Evolutionary conservation across 2,329 filamentous ascomycete species (phyloP).

Genomic region (Penicillium crustosum): DNA sequence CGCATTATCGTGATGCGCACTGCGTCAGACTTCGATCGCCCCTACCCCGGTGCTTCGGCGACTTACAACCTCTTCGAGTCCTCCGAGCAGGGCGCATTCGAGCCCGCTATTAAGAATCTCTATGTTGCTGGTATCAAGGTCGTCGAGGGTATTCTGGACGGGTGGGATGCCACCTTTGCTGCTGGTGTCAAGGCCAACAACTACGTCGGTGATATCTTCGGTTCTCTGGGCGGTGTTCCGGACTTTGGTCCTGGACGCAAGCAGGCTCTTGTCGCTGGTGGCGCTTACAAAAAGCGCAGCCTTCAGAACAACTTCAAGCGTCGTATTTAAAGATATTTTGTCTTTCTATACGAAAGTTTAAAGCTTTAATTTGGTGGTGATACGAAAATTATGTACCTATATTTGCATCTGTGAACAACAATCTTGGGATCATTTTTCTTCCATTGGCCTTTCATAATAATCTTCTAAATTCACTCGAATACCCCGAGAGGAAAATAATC

Average conservation of each 20-base stretch:
- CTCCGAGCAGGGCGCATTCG: slow-evolving; percentile 61
- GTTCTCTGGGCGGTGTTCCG: slow-evolving; percentile 63
- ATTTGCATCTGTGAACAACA: not conserved
- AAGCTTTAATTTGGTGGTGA: not conserved
- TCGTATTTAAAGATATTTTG: slow-evolving; percentile 5
- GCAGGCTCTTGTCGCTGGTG: slow-evolving; percentile 21
- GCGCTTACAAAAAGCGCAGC: slow-evolving; percentile 24
- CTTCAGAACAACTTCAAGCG: slow-evolving; percentile 5
- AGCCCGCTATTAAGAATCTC: slow-evolving; percentile 64
- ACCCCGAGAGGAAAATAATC: slow-evolving; percentile 58
- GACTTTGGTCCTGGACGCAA: slow-evolving; percentile 56
- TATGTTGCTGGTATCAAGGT: slow-evolving; percentile 66
- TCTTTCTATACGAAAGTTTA: not conserved
- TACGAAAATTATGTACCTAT: not conserved
- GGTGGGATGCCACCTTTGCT: slow-evolving; percentile 61
- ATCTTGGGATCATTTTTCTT: not conserved
- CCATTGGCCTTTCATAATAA: not conserved
- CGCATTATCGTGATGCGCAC: slow-evolving; percentile 69
- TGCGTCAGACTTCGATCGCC: slow-evolving; percentile 70
- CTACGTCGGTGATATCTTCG: slow-evolving; percentile 71
- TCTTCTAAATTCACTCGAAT: slow-evolving; percentile 37
- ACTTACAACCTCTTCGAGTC: slow-evolving; percentile 60
- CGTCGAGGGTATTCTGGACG: slow-evolving; percentile 60
- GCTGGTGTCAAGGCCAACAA: slow-evolving; percentile 60
- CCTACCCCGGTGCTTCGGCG: slow-evolving; percentile 57